Evolutionary conservation across 768 basidiomycete genomes (phyloP).

Genomic region (Tephrocybe sp.): DNA sequence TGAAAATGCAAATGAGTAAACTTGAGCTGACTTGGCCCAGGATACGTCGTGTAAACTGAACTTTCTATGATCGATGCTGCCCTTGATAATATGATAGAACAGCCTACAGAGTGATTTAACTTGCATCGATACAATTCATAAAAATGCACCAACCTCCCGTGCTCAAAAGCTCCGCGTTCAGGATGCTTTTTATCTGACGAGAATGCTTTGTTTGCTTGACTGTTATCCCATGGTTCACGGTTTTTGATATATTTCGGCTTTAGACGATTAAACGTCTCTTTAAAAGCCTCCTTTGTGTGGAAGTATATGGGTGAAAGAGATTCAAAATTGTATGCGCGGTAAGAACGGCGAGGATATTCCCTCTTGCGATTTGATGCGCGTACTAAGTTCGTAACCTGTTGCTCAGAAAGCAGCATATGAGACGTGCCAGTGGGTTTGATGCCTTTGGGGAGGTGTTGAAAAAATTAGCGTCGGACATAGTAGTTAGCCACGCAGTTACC

Average conservation of each 20-base stretch:
- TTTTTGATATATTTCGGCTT: slow-evolving; percentile 37
- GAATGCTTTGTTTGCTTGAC: slow-evolving; percentile 41
- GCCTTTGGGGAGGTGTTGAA: slow-evolving; percentile 31
- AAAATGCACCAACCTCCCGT: slow-evolving; percentile 36
- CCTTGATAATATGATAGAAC: slow-evolving; percentile 28
- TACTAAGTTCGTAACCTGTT: slow-evolving; percentile 27
- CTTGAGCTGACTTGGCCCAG: slow-evolving; percentile 30
- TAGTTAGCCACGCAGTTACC: slow-evolving; percentile 26
- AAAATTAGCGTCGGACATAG: neutral
- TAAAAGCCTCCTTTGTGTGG: slow-evolving; percentile 24
- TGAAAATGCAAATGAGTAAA: slow-evolving; percentile 36
- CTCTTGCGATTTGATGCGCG: slow-evolving; percentile 5
- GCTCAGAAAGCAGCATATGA: slow-evolving; percentile 39
- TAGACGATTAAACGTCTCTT: slow-evolving; percentile 35
- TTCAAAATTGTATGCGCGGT: slow-evolving; percentile 29
- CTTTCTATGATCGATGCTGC: slow-evolving; percentile 21
- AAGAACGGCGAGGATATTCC: slow-evolving; percentile 7
- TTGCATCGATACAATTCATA: neutral
- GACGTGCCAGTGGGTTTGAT: slow-evolving; percentile 42
- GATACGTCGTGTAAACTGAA: slow-evolving; percentile 27
- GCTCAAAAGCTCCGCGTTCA: slow-evolving; percentile 43
- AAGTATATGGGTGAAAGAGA: slow-evolving; percentile 52
- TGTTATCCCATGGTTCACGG: slow-evolving; percentile 33
- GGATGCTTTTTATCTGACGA: slow-evolving; percentile 18
- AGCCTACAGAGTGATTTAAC: slow-evolving; percentile 18